Evolutionary conservation across 2,329 filamentous ascomycete genomes (phyloP).

Genomic region (Fusarium penzigii): DNA sequence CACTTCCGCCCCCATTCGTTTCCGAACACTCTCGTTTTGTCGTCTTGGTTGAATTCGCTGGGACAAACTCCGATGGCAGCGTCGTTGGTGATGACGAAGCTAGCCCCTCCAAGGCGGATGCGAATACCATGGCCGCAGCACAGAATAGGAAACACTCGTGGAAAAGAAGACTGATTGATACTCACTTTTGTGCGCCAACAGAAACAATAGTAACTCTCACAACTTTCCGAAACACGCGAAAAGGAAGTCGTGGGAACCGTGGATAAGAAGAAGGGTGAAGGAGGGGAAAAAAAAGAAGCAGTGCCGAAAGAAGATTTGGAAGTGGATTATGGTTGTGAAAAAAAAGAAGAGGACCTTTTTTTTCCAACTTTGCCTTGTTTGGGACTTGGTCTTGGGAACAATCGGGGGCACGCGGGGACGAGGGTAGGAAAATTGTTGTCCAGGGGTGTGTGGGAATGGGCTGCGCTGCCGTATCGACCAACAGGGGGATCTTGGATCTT

Average conservation of each 20-base stretch:
- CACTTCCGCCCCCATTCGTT: neutral
- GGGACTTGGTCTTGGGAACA: slow-evolving; percentile 33
- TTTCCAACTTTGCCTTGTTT: slow-evolving; percentile 35
- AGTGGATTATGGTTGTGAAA: slow-evolving; percentile 31
- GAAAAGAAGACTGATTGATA: slow-evolving; percentile 25
- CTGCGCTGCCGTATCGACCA: slow-evolving; percentile 28
- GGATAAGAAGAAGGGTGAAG: slow-evolving; percentile 35
- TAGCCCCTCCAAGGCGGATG: slow-evolving; percentile 16
- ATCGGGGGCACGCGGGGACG: slow-evolving; percentile 33
- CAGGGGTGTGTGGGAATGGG: slow-evolving; percentile 26
- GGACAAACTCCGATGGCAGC: neutral
- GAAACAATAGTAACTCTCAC: slow-evolving; percentile 47
- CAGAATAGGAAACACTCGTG: slow-evolving; percentile 18
- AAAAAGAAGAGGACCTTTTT: slow-evolving; percentile 39
- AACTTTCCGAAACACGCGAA: slow-evolving; percentile 47
- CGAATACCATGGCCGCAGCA: slow-evolving; percentile 23
- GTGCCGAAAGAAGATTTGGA: slow-evolving; percentile 37
- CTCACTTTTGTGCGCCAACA: slow-evolving; percentile 58
- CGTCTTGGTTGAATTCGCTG: neutral
- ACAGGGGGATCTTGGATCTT: slow-evolving; percentile 34
- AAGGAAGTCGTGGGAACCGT: slow-evolving; percentile 48
- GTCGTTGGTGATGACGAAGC: neutral
- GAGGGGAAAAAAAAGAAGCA: slow-evolving; percentile 37
- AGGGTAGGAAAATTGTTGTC: slow-evolving; percentile 36
- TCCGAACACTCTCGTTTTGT: neutral